phyloP scores from a whole-genome alignment of 129 eudicot genomes.

The Chrysanthemum lavandulifolium region DNA sequence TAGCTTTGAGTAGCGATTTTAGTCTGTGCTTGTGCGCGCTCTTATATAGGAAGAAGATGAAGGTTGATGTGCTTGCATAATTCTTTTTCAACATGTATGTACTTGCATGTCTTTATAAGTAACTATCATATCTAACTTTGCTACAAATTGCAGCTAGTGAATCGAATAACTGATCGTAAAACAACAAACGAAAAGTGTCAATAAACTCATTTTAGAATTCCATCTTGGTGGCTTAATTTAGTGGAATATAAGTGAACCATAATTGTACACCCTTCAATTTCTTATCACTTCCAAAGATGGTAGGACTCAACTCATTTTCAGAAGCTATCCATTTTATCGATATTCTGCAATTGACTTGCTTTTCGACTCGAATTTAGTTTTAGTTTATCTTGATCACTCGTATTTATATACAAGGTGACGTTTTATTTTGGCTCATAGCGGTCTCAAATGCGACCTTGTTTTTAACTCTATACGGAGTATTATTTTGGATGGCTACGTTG shows the following conservation, averaged over 20 bases:
- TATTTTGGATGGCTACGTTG: no score
- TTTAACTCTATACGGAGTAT: no score
- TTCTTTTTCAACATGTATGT: neutral
- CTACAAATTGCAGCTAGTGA: no score
- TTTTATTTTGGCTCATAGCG: neutral
- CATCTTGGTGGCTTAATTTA: neutral
- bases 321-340: neutral
- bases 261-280: neutral
- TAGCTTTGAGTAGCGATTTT: neutral
- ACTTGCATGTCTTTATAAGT: neutral
- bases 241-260: neutral
- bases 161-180: neutral
- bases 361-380: neutral
- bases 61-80: neutral
- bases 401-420: neutral
- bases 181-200: neutral
- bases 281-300: neutral
- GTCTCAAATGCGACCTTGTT: neutral
- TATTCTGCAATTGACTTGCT: neutral
- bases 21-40: neutral
- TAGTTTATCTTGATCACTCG: neutral
- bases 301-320: conserved; percentile 7
- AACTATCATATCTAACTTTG: no score
- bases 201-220: neutral
- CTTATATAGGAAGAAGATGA: neutral